A percentile compares a stretch with the other conserved stretches of the same genome.
Evolutionary conservation across 805 yeast species (phyloP).

Genomic region (Tetrapisispora namnaoensis): DNA sequence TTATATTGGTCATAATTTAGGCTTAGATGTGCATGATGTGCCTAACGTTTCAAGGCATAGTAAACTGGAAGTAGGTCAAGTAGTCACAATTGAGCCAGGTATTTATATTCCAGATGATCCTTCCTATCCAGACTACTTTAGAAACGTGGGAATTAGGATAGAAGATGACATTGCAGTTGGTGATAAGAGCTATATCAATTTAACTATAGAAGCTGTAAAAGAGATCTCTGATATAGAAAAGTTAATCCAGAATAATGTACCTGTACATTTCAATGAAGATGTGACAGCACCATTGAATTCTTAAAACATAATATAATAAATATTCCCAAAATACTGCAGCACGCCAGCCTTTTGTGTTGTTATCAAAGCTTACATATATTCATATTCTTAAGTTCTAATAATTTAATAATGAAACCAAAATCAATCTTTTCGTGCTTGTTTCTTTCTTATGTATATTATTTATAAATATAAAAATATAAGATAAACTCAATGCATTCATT

Average conservation of each 20-base stretch:
- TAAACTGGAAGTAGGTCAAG: constrained; percentile 57
- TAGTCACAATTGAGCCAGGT: constrained; percentile 93
- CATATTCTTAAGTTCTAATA: neutral
- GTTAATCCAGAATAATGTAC: constrained; percentile 50
- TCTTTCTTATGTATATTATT: neutral
- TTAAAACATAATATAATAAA: neutral
- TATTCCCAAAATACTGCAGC: too few relatives aligned
- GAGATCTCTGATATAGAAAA: constrained; percentile 75
- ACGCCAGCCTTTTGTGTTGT: too few relatives aligned
- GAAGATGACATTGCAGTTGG: constrained; percentile 92
- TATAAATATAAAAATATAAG: neutral
- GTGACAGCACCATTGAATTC: constrained; percentile 27
- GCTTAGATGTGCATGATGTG: constrained; percentile 81
- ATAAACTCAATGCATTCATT: neutral
- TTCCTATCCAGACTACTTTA: constrained; percentile 67
- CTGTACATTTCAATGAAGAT: constrained; percentile 39
- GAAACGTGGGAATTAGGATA: constrained; percentile 86
- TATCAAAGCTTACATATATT: too few relatives aligned
- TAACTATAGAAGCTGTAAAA: constrained; percentile 79
- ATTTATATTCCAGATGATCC: constrained; percentile 69
- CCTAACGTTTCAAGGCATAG: constrained; percentile 53
- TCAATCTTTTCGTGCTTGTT: too few relatives aligned
- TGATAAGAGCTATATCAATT: constrained; percentile 39
- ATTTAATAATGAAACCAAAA: too few relatives aligned
- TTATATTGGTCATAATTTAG: constrained; percentile 90